phyloP scores from a whole-genome alignment of 495 filamentous ascomycete species.

The Neurospora pannonica region DNA sequence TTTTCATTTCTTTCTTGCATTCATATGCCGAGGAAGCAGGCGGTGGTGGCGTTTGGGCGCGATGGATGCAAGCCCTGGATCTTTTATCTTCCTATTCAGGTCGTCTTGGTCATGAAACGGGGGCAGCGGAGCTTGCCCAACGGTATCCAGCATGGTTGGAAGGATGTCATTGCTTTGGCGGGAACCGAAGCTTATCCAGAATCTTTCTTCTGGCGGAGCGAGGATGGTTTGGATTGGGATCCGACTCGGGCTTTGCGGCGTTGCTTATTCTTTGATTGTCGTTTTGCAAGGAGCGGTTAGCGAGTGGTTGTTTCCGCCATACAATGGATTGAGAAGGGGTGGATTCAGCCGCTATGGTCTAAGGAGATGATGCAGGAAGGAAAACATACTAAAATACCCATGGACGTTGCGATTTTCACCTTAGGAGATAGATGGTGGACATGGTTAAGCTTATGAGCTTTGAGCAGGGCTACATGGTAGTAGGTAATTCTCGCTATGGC shows the following conservation, averaged over 20 bases:
- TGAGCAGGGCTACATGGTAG: neutral
- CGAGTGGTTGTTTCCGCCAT: neutral
- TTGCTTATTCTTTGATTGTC: neutral
- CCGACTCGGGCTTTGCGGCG: neutral
- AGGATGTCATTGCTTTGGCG: neutral
- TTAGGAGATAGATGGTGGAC: neutral
- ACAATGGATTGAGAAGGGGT: neutral
- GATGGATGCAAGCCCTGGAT: neutral
- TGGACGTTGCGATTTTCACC: neutral
- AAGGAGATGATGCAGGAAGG: neutral
- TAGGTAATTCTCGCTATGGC: neutral
- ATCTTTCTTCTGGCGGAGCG: neutral
- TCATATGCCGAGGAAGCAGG: neutral
- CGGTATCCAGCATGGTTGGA: neutral
- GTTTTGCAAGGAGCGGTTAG: neutral
- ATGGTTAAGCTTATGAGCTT: neutral
- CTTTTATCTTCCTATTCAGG: neutral
- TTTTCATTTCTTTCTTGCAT: neutral
- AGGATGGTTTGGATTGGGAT: neutral
- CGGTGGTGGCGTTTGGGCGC: neutral
- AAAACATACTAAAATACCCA: neutral
- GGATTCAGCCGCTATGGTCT: neutral
- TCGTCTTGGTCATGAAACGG: neutral
- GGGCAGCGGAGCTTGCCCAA: neutral
- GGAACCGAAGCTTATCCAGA: neutral